These are phyloP conservation scores for Blastobotrys raffinosifermentans DNA, from an alignment of 1,139 yeast species.

Conservation along the genomic window DNA sequence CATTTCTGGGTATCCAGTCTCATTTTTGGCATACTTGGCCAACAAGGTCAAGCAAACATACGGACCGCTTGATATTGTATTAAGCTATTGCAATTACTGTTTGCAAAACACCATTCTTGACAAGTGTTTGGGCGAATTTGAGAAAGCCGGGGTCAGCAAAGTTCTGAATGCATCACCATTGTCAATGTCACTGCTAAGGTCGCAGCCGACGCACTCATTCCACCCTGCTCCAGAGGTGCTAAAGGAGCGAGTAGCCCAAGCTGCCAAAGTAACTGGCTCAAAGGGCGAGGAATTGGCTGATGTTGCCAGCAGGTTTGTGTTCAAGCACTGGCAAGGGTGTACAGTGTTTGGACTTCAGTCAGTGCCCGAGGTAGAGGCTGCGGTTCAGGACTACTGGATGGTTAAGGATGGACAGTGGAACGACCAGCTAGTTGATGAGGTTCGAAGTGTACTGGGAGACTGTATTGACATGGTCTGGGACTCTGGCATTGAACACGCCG, in stretches of 20 bases:
- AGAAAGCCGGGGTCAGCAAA: conserved; percentile 49
- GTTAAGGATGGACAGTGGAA: conserved; percentile 35
- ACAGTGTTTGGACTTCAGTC: conserved; percentile 73
- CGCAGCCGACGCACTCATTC: conserved; percentile 61
- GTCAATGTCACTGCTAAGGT: conserved; percentile 78
- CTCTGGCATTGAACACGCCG: conserved; percentile 50
- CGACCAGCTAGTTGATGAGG: conserved; percentile 36
- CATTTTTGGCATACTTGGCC: conserved; percentile 42
- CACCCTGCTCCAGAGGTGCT: conserved; percentile 75
- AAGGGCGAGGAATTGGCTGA: conserved; percentile 65
- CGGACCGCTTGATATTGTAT: conserved; percentile 58
- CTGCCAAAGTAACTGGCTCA: conserved; percentile 43
- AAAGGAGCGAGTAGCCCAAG: conserved; percentile 46
- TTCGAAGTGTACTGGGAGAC: conserved; percentile 42
- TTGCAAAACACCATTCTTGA: conserved; percentile 64
- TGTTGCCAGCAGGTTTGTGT: conserved; percentile 71
- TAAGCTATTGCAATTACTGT: conserved; percentile 79
- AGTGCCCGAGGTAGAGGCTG: conserved; percentile 54
- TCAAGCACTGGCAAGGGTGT: conserved; percentile 55
- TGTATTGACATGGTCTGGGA: conserved; percentile 67
- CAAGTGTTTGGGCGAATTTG: conserved; percentile 45
- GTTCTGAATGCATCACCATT: conserved; percentile 78
- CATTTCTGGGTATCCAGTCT: conserved; percentile 82
- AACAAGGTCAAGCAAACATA: conserved; percentile 35
- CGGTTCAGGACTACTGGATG: conserved; percentile 51